Evolutionary conservation across 768 basidiomycete genomes (phyloP).

Genomic region (Ramaria sp.): DNA sequence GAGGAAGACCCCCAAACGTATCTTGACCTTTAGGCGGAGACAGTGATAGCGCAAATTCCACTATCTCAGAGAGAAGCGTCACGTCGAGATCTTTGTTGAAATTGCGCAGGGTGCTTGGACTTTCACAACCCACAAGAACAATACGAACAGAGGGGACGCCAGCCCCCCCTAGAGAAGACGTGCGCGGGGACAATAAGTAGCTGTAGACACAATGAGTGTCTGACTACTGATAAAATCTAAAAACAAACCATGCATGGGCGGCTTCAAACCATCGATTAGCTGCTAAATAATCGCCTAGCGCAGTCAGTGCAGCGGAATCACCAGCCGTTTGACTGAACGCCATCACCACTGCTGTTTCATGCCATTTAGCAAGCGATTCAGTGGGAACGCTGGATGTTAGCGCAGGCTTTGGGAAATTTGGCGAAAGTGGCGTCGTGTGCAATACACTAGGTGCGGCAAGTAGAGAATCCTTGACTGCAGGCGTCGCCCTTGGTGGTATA

Average conservation of each 20-base stretch:
- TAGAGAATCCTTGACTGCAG: constrained; percentile 26
- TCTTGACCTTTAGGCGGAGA: constrained; percentile 82
- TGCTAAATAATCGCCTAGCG: constrained; percentile 75
- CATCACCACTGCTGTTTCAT: constrained; percentile 78
- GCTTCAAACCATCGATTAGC: constrained; percentile 69
- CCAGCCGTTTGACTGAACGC: constrained; percentile 61
- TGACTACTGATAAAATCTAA: background rate
- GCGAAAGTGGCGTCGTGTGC: constrained; percentile 48
- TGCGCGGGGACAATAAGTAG: constrained; percentile 79
- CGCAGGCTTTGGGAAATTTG: constrained; percentile 44
- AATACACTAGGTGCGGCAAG: constrained; percentile 26
- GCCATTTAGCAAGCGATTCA: constrained; percentile 68
- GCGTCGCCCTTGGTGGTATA: constrained; percentile 45
- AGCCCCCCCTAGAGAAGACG: constrained; percentile 61
- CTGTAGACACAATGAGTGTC: constrained; percentile 27
- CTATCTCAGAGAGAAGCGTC: constrained; percentile 78
- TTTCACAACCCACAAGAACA: constrained; percentile 60
- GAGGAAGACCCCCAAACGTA: constrained; percentile 66
- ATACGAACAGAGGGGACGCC: constrained; percentile 59
- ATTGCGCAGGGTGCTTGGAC: constrained; percentile 37
- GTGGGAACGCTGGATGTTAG: constrained; percentile 38
- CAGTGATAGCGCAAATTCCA: constrained; percentile 83
- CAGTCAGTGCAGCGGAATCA: constrained; percentile 63
- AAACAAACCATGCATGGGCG: constrained; percentile 80
- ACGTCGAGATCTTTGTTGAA: constrained; percentile 62